Base-by-base conservation (phyloP, 495 filamentous ascomycete species). In the Evernia prunastri region DNA sequence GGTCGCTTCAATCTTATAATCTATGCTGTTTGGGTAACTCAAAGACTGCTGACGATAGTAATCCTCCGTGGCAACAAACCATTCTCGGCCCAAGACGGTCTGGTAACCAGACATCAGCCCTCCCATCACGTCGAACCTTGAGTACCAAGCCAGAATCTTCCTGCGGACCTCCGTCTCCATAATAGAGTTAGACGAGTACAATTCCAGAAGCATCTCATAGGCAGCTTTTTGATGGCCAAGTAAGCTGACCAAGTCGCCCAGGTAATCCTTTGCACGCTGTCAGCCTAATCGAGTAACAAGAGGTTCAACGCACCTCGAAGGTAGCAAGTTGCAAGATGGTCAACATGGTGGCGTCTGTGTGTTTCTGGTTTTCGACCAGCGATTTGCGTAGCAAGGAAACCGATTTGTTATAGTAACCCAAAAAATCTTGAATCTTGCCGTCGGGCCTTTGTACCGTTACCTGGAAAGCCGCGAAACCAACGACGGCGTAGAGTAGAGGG, bases 231-330 rank as follows among this genome's bases (percentile, higher is more conserved):
- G 92, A 74, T 98, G 94, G 39, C 90, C 88, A 71, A 93, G 84
- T 51, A 97, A 79, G 69, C 93, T 96, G 59, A 91, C 83, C 90
- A 90, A 97, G 71, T 98, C 94, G 12, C 94, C 94, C 61, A 96
- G 82, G 69, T 89, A 94, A 76, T 97, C 94, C 93, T 97, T 70
- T 31, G 68, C 51, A 37, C 15, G 56, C 42, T 33, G 76, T 75
- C 67, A 80, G 69, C 59, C 56, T 53, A 31, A 31, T 20, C 4
- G 25, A 13, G 37, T 42, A 39, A 23, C n/a, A 31, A 27, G 39
- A 57, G 57, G 6, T 47, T 40, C 36, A 42, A 61, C 78, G 72
- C 81, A 96, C 93, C 85, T 98, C 94, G 65, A 96, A 91, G 11
- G 87, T 92, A 53, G 92, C 92, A 47, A 97, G 84, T 66, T 97